Percentiles rank a stretch among this genome's conserved stretches.
Evolutionary conservation across 2,329 filamentous ascomycete genomes (phyloP).

Genomic region (Ceratocystis eucalypticola): DNA sequence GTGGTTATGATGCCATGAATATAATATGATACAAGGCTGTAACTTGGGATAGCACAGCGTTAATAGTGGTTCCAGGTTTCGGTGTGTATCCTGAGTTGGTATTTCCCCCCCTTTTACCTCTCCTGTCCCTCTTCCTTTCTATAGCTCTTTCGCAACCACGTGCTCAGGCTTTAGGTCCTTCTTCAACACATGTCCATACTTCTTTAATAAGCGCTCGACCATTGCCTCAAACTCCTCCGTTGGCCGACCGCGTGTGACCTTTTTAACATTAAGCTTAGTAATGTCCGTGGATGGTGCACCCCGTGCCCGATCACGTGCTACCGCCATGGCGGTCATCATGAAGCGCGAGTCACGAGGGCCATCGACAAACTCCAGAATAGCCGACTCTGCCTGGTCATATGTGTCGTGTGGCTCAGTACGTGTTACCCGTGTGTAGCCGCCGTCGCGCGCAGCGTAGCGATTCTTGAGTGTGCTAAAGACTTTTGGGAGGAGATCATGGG

Average conservation of each 20-base stretch:
- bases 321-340: slow-evolving; percentile 75
- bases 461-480: slow-evolving; percentile 71
- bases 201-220: slow-evolving; percentile 34
- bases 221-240: slow-evolving; percentile 53
- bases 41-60: background rate
- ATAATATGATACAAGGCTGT: slow-evolving; percentile 13
- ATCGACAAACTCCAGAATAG: slow-evolving; percentile 90
- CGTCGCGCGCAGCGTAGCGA: slow-evolving; percentile 66
- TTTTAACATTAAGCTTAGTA: slow-evolving; percentile 65
- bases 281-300: slow-evolving; percentile 51
- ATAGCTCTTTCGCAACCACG: slow-evolving; percentile 18
- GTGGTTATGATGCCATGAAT: slow-evolving; percentile 5
- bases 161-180: slow-evolving; percentile 20
- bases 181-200: slow-evolving; percentile 23
- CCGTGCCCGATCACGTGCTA: slow-evolving; percentile 49
- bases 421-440: slow-evolving; percentile 89
- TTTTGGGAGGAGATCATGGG: slow-evolving; percentile 61
- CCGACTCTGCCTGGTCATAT: slow-evolving; percentile 72
- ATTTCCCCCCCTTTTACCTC: background rate
- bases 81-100: background rate
- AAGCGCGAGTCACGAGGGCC: slow-evolving; percentile 89
- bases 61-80: background rate
- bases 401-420: slow-evolving; percentile 78
- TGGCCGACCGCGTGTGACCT: slow-evolving; percentile 66
- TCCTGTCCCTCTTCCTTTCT: background rate